phyloP scores from a whole-genome alignment of 768 basidiomycete genomes.

The Auricularia sp. region DNA sequence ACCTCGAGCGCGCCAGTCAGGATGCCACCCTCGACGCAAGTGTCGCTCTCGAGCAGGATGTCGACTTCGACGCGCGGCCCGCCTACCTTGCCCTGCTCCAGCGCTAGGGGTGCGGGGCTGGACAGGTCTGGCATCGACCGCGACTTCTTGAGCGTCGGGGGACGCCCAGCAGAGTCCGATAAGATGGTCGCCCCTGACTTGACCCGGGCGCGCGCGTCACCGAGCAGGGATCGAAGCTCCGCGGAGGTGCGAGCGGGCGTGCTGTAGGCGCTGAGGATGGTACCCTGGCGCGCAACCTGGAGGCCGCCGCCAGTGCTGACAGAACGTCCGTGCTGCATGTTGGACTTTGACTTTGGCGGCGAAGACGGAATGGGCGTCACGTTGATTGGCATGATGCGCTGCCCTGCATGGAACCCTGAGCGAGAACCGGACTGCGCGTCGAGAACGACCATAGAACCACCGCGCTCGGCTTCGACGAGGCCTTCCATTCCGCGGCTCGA shows the following conservation, averaged over 20 bases:
- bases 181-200: conserved; percentile 42
- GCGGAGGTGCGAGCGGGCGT: conserved; percentile 40
- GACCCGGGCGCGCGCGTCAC: conserved; percentile 47
- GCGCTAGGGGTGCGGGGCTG: conserved; percentile 11
- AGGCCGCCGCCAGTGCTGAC: conserved; percentile 14
- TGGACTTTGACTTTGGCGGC: neutral
- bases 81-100: conserved; percentile 65
- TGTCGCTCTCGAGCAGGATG: conserved; percentile 62
- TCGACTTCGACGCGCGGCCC: conserved; percentile 70
- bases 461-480: conserved; percentile 37
- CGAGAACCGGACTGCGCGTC: conserved; percentile 14
- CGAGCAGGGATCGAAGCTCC: conserved; percentile 54
- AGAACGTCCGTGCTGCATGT: conserved; percentile 6
- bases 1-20: conserved; percentile 64
- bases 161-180: conserved; percentile 15
- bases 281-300: conserved; percentile 38
- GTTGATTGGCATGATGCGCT: neutral
- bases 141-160: conserved; percentile 7
- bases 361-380: conserved; percentile 2
- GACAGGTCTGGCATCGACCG: conserved; percentile 15
- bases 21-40: conserved; percentile 69
- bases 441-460: conserved; percentile 38
- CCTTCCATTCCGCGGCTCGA: conserved; percentile 32
- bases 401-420: neutral
- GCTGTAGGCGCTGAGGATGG: conserved; percentile 43